Evolutionary conservation across 768 basidiomycete species (phyloP).

Genomic region (Pholiota molesta): DNA sequence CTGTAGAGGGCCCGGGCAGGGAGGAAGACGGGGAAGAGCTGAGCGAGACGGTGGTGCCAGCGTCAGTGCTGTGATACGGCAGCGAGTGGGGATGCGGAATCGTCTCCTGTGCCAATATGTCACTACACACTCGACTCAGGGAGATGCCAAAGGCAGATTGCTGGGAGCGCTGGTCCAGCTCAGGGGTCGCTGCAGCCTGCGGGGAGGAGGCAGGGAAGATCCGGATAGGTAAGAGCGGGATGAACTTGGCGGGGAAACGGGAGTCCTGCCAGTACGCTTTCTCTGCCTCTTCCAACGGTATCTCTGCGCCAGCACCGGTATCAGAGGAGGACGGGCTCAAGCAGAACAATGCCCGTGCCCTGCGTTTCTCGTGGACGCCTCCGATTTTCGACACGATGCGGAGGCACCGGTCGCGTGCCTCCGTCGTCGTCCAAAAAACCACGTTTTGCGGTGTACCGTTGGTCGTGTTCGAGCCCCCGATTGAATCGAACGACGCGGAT

Average conservation of each 20-base stretch:
- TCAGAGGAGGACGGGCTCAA: constrained; percentile 5
- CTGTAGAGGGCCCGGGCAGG: not conserved
- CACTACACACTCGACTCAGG: constrained; percentile 54
- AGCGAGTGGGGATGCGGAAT: constrained; percentile 36
- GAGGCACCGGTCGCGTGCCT: constrained; percentile 72
- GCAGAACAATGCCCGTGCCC: constrained; percentile 64
- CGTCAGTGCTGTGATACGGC: constrained; percentile 15
- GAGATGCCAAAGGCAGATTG: constrained; percentile 43
- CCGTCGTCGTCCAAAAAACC: constrained; percentile 80
- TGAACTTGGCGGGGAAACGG: constrained; percentile 52
- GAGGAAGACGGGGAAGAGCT: constrained; percentile 10
- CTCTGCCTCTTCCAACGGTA: constrained; percentile 34
- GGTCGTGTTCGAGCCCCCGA: too few relatives aligned
- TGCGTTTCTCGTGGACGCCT: constrained; percentile 63
- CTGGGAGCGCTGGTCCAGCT: not conserved
- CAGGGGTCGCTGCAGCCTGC: not conserved
- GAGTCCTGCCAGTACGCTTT: constrained; percentile 65
- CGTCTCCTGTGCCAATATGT: constrained; percentile 53
- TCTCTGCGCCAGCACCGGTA: not conserved
- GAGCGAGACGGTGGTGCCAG: too few relatives aligned
- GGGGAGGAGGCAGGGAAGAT: constrained; percentile 40
- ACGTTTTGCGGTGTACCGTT: constrained; percentile 27
- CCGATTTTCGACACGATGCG: constrained; percentile 85
- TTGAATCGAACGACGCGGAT: too few relatives aligned
- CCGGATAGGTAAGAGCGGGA: constrained; percentile 62